phyloP scores from a whole-genome alignment of 805 yeast species.

The Candida tibetensis region DNA sequence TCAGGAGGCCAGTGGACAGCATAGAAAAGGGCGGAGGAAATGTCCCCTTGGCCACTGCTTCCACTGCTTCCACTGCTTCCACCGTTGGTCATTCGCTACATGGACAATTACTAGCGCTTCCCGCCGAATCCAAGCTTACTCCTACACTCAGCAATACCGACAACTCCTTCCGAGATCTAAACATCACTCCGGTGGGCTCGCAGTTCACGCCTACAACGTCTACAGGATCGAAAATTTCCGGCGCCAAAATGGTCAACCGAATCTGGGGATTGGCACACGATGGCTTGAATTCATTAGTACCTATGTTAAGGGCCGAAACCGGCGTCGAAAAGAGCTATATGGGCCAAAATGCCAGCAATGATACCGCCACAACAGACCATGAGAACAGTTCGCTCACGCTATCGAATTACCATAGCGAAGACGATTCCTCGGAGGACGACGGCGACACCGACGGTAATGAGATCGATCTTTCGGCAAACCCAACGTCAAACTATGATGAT shows the following conservation, averaged over 20 bases:
- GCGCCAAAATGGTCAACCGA: too few relatives aligned
- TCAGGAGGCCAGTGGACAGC: conserved; percentile 12
- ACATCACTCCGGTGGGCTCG: background rate
- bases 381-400: conserved; percentile 5
- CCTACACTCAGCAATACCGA: conserved; percentile 18
- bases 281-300: conserved; percentile 17
- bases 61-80: background rate
- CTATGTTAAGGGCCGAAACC: conserved; percentile 5
- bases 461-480: background rate
- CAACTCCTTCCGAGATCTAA: conserved; percentile 15
- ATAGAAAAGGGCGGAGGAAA: background rate
- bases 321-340: background rate
- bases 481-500: conserved; percentile 10
- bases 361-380: conserved; percentile 1
- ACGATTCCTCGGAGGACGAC: conserved; percentile 7
- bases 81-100: background rate
- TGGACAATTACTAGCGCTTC: background rate
- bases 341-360: background rate
- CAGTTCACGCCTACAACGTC: background rate
- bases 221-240: background rate
- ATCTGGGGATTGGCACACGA: conserved; percentile 12
- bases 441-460: background rate
- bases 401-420: conserved; percentile 23
- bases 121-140: conserved; percentile 6
- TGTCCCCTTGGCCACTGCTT: background rate